phyloP scores from a whole-genome alignment of 768 basidiomycete genomes.

The Suillus variegatus region DNA sequence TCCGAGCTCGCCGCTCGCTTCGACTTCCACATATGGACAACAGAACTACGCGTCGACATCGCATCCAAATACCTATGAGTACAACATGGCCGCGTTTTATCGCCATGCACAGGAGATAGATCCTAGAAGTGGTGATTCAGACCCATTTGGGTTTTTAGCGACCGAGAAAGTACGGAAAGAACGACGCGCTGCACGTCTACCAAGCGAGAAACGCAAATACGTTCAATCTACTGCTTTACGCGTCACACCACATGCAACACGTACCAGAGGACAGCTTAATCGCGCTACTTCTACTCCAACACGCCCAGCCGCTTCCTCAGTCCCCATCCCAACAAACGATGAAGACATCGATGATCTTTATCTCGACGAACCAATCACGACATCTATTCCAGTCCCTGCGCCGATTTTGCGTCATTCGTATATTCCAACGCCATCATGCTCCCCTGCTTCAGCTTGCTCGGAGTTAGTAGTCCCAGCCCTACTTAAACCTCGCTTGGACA shows the following conservation, averaged over 20 bases:
- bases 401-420: conserved; percentile 21
- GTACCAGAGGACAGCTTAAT: conserved; percentile 5
- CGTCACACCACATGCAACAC: conserved; percentile 15
- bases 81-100: conserved; percentile 22
- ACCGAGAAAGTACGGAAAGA: conserved; percentile 52
- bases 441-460: not conserved
- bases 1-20: conserved; percentile 34
- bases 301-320: conserved; percentile 23
- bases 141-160: conserved; percentile 61
- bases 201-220: conserved; percentile 14
- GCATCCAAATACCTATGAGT: conserved; percentile 17
- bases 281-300: conserved; percentile 20
- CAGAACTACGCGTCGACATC: conserved; percentile 7
- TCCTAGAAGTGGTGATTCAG: conserved; percentile 32
- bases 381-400: conserved; percentile 20
- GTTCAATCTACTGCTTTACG: conserved; percentile 9
- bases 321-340: conserved; percentile 32
- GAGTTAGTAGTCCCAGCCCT: not conserved
- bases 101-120: conserved; percentile 18
- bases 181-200: conserved; percentile 31
- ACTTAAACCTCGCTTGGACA: conserved; percentile 1
- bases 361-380: conserved; percentile 32
- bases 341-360: conserved; percentile 38
- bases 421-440: conserved; percentile 2
- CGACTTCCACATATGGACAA: conserved; percentile 19